Evolutionary conservation across 2,329 filamentous ascomycete genomes (phyloP).

Genomic region (Tolypocladium amazonense): DNA sequence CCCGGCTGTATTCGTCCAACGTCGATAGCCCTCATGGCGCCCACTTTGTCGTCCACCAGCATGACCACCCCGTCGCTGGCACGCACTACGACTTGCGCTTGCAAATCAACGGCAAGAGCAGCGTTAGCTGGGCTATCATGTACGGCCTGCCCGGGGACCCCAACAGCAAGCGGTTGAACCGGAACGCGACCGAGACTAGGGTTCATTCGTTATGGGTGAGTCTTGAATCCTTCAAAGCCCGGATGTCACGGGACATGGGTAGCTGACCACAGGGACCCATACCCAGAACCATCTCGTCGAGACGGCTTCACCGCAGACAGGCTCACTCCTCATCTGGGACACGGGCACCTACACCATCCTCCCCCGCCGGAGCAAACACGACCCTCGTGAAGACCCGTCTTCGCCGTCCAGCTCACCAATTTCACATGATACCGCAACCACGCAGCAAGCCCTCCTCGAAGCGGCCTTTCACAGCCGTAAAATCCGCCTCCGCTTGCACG

Average conservation of each 20-base stretch:
- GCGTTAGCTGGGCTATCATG: constrained; percentile 55
- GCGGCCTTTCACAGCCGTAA: constrained; percentile 42
- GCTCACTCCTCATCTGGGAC: constrained; percentile 53
- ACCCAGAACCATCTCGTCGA: constrained; percentile 49
- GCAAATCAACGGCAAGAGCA: constrained; percentile 58
- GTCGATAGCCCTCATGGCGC: constrained; percentile 22
- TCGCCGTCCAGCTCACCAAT: constrained; percentile 14
- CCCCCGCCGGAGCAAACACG: constrained; percentile 25
- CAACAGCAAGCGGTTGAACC: constrained; percentile 40
- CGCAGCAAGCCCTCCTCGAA: constrained; percentile 36
- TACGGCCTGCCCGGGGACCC: constrained; percentile 50
- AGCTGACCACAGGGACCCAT: background rate
- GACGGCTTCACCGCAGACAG: constrained; percentile 41
- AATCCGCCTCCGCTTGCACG: constrained; percentile 44
- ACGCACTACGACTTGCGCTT: constrained; percentile 59
- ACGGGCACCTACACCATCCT: constrained; percentile 48
- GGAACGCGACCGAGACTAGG: constrained; percentile 52
- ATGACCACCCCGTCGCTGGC: constrained; percentile 61
- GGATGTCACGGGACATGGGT: background rate
- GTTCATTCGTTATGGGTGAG: constrained; percentile 49
- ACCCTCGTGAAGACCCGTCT: constrained; percentile 17
- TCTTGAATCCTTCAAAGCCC: background rate
- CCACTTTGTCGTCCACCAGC: constrained; percentile 63
- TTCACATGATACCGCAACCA: constrained; percentile 11
- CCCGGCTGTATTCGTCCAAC: constrained; percentile 24